Evolutionary conservation across 805 yeast species (phyloP), one percentile per base, ranked within the genome.

Genomic region (Kluyveromyces nonfermentans): DNA sequence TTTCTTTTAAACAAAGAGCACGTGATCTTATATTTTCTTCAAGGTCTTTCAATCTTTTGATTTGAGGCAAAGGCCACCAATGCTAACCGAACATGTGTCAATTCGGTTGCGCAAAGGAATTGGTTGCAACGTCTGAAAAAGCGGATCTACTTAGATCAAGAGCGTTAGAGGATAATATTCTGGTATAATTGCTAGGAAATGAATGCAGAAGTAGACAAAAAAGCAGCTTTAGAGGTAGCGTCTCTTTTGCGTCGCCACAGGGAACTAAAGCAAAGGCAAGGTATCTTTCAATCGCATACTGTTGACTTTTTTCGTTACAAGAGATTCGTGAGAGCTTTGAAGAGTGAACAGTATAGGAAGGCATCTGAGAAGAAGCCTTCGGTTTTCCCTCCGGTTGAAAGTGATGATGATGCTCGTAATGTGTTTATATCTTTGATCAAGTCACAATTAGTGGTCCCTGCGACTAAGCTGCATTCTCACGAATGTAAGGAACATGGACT

Each of bases 241-340:
- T 72, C 74, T 42, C 83, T 71, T 49, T 69, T 89, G 49, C 78
- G 90, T 47, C 75, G 77, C 52, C 74, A 84, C 62, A 59, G 68
- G 30, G 63, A 67, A n/a, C 70, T 90, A 50, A 93, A 90, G 58
- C 84, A 82, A 63, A 78, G 98, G 55, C 75, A 76, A 48, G 97
- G 97, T 12, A 62, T 81, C n/a, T 68, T 81, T 43, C 80, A 82
- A 54, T 80, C 82, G 44, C 75, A 75, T 49, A 79, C 78, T 39
- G 74, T 77, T 31, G 95, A 86, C 46, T 88, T 93, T 63, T 93
- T 90, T 74, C 73, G 95, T 52, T 83, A 72, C 62, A 90, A 90
- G 63, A 76, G 98, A 55, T 82, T 86, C 35, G 67, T 77, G 12
- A 71, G 97, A 51, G 95, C 94, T 1, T 71, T 90, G 45, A 66